Conservation (phyloP, 176 grass and related monocot genomes). For the Melocanna baccifera region DNA sequence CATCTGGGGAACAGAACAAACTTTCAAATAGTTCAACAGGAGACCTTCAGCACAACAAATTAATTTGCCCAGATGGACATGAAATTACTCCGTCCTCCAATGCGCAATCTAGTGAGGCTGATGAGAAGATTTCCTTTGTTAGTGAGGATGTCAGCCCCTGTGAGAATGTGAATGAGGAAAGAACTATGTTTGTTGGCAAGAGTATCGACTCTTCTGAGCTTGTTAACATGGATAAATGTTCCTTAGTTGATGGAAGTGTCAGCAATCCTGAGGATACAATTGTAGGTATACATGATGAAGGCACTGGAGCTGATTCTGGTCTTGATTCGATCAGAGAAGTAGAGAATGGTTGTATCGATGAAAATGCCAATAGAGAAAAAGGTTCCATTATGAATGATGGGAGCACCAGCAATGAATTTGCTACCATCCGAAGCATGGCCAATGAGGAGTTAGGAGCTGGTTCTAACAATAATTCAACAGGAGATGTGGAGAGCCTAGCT, state of each 20-base stretch:
- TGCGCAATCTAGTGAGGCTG: slow-evolving; percentile 3
- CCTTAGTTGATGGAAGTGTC: neutral
- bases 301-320: neutral
- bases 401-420: neutral
- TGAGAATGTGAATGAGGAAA: neutral
- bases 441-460: neutral
- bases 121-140: neutral
- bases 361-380: neutral
- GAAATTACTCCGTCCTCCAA: neutral
- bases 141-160: neutral
- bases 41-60: slow-evolving; percentile 15
- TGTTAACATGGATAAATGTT: neutral
- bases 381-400: neutral
- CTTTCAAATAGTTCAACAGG: slow-evolving; percentile 15
- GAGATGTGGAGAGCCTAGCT: neutral
- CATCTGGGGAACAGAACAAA: neutral
- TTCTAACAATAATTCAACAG: neutral
- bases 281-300: neutral
- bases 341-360: neutral
- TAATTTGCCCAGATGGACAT: slow-evolving; percentile 26
- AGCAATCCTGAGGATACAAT: neutral
- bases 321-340: neutral
- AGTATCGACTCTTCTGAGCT: neutral
- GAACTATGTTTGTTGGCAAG: neutral
- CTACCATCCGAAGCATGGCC: neutral